Evolutionary conservation across 768 basidiomycete genomes (phyloP), one percentile per base, ranked within the genome.

Genomic region (Kwoniella sp.): DNA sequence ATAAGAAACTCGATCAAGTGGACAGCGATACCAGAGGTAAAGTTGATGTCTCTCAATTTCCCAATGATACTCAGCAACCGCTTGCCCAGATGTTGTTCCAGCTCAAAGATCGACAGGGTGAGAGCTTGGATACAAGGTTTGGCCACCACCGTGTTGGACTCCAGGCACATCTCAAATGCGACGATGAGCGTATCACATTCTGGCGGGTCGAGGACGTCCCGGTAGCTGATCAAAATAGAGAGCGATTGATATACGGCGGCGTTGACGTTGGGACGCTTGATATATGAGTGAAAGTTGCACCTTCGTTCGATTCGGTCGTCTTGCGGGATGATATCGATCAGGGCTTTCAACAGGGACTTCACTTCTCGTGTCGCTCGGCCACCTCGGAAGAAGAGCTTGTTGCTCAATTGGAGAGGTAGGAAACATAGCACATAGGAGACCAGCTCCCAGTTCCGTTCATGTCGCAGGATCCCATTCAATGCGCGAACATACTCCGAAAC

Each of bases 361-460:
- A 94, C 84, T 10, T 85, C 84, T 15, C 76, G 80, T n/a, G 87
- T 83, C 27, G 89, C 87, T 55, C 86, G 86, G 0, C 91, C 91
- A 0, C 96, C 96, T 74, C 94, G 96, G 79, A 96, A 94, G 56
- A 97, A 84, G 72, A 98, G 92, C 79, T 97, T 98, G 84, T 98
- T 98, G 61, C 90, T 83, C 10, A 98, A 84, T 76, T 98, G 93
- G 9, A 87, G 84, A 1, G 96, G 94, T 0, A 99, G 84, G 81
- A 95, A 90, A 73, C 90, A 92, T 4, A 99, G 83, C 4, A 93
- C 83, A 73, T 96, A 98, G 1, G 92, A 92, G 12, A 96, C 83
- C 44, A 98, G 83, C 63, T 98, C 96, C 94, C 95, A 98, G 65
- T 88, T 90, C 50, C 83, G 85, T 71, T 93, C 92, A 46, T 83